phyloP scores from a whole-genome alignment of 1,284 basidiomycete species.

The Ceratorhiza oryzae-sativae region DNA sequence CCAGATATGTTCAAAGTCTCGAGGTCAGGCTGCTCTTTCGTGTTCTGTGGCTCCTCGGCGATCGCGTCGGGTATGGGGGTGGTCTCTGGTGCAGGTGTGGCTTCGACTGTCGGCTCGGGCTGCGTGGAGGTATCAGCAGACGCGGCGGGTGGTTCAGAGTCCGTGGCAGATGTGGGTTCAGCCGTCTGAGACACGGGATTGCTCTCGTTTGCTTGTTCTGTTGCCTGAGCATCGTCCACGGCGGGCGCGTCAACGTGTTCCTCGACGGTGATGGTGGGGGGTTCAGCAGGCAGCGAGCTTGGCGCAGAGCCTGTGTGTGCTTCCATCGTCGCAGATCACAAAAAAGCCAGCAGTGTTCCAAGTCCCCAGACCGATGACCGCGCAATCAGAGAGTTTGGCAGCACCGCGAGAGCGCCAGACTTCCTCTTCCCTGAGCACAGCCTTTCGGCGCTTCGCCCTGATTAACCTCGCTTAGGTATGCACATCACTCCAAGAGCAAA shows the following conservation, averaged over 20 bases:
- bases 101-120: neutral
- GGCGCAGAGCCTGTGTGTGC: slow-evolving; percentile 5
- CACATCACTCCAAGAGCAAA: neutral
- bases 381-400: neutral
- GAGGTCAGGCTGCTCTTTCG: neutral
- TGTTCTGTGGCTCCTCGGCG: neutral
- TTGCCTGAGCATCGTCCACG: neutral
- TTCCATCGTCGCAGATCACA: neutral
- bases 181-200: neutral
- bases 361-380: neutral
- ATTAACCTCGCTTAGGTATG: neutral
- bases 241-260: slow-evolving; percentile 31
- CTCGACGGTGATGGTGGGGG: slow-evolving; percentile 20
- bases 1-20: neutral
- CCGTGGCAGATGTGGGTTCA: no score
- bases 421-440: slow-evolving; percentile 25
- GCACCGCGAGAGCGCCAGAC: neutral
- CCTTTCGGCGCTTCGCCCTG: slow-evolving; percentile 8
- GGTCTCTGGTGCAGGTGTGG: neutral
- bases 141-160: no score
- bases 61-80: neutral
- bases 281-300: neutral
- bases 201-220: neutral
- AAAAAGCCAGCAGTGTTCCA: neutral
- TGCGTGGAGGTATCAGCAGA: neutral